A percentile compares a stretch with the other conserved stretches of the same genome.
phyloP scores from a whole-genome alignment of 2,329 filamentous ascomycete species.

The Zymoseptoria ardabiliae region DNA sequence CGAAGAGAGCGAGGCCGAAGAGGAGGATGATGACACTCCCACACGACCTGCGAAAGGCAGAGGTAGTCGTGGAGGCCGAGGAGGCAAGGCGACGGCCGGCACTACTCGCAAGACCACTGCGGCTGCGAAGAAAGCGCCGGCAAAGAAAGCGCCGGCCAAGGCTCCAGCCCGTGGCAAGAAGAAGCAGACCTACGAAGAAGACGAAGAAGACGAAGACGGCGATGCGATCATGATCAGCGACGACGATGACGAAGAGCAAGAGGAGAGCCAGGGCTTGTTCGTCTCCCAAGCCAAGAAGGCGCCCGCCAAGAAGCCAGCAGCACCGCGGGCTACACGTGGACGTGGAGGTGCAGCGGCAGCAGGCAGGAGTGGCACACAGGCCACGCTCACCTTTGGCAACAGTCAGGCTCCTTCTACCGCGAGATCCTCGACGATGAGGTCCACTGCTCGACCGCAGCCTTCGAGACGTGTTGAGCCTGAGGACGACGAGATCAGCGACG shows the following conservation, averaged over 20 bases:
- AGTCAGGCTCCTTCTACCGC: slow-evolving; percentile 11
- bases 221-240: slow-evolving; percentile 33
- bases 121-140: slow-evolving; percentile 31
- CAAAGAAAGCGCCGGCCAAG: slow-evolving; percentile 30
- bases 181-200: slow-evolving; percentile 35
- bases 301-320: slow-evolving; percentile 21
- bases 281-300: slow-evolving; percentile 27
- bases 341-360: slow-evolving; percentile 8
- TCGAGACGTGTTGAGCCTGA: slow-evolving; percentile 31
- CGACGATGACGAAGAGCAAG: slow-evolving; percentile 39
- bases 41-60: slow-evolving; percentile 35
- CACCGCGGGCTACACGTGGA: slow-evolving; percentile 8
- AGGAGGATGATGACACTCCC: slow-evolving; percentile 32
- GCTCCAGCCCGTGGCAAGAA: slow-evolving; percentile 34
- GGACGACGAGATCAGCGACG: slow-evolving; percentile 34
- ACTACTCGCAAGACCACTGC: slow-evolving; percentile 33
- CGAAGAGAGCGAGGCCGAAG: slow-evolving; percentile 42
- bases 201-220: slow-evolving; percentile 38
- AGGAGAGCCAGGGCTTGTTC: slow-evolving; percentile 41
- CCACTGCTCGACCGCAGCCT: slow-evolving; percentile 10
- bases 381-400: slow-evolving; percentile 15
- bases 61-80: slow-evolving; percentile 38
- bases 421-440: slow-evolving; percentile 7
- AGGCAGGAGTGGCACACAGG: slow-evolving; percentile 12
- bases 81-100: slow-evolving; percentile 36